Percentiles rank a stretch among this genome's conserved stretches.
These are phyloP conservation scores for Scopulariopsis brevicaulis DNA, from an alignment of 2,329 filamentous ascomycete species.

Conservation along the genomic window DNA sequence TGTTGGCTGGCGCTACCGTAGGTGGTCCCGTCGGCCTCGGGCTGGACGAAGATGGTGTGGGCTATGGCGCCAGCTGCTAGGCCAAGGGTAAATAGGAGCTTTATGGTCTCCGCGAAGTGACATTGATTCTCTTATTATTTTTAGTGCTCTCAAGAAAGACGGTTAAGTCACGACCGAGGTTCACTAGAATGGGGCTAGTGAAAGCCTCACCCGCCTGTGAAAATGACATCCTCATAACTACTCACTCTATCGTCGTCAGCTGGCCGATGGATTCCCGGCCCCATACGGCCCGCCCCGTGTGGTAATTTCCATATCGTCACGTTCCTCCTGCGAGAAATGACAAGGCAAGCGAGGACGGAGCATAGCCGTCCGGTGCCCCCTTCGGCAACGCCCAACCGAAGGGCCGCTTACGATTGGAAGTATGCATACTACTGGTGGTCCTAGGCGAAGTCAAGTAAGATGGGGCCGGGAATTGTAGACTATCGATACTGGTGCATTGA, in stretches of 20 bases:
- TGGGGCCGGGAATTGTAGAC: not conserved
- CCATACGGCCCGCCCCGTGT: too few species aligned
- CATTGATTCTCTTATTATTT: not conserved
- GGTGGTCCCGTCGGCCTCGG: slow-evolving; percentile 22
- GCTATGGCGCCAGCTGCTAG: slow-evolving; percentile 12
- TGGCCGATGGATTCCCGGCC: too few species aligned
- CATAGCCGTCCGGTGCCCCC: not conserved
- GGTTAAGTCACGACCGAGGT: too few species aligned
- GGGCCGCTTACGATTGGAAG: not conserved
- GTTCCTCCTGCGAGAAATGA: too few species aligned
- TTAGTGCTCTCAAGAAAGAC: not conserved
- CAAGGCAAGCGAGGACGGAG: not conserved
- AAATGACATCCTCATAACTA: too few species aligned
- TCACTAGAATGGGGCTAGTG: too few species aligned
- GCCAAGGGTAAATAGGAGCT: slow-evolving; percentile 19
- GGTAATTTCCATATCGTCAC: too few species aligned
- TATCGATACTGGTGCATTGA: not conserved
- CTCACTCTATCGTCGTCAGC: too few species aligned
- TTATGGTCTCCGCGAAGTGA: slow-evolving; percentile 10
- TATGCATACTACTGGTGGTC: not conserved
- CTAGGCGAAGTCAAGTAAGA: not conserved
- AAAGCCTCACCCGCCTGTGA: too few species aligned
- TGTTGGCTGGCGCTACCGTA: too few species aligned
- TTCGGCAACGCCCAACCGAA: not conserved
- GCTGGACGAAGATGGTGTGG: slow-evolving; percentile 18